Percentiles rank a stretch among this genome's conserved stretches.
Evolutionary conservation across 2,329 filamentous ascomycete genomes (phyloP).

Genomic region (Alternaria ventricosa): DNA sequence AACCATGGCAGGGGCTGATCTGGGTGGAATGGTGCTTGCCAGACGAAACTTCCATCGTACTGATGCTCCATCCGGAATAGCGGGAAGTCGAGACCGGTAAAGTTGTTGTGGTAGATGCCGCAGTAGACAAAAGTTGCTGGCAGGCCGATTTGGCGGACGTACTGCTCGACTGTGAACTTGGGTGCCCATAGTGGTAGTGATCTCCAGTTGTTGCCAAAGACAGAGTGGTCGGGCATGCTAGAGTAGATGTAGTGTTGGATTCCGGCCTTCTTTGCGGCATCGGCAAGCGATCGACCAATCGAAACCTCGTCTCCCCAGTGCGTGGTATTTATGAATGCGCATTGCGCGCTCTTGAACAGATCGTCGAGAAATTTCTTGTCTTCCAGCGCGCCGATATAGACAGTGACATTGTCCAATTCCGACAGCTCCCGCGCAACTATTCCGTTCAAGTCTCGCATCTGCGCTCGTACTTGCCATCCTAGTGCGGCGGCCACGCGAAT

Average conservation of each 20-base stretch:
- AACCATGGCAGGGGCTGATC: constrained; percentile 91
- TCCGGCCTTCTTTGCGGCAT: constrained; percentile 83
- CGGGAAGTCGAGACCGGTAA: constrained; percentile 89
- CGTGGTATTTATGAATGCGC: constrained; percentile 97
- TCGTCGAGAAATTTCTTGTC: constrained; percentile 78
- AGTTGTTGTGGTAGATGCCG: constrained; percentile 99
- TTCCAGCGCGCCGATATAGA: constrained; percentile 69
- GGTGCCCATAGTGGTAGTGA: constrained; percentile 88
- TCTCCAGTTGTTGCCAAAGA: constrained; percentile 78
- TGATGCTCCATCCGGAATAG: constrained; percentile 94
- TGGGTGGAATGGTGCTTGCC: constrained; percentile 93
- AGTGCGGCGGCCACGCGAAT: constrained; percentile 93
- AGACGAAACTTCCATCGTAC: constrained; percentile 82
- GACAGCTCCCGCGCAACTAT: constrained; percentile 88
- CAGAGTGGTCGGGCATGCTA: constrained; percentile 93
- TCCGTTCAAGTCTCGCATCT: constrained; percentile 85
- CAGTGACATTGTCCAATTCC: constrained; percentile 79
- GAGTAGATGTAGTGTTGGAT: constrained; percentile 95
- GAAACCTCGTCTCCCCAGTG: constrained; percentile 94
- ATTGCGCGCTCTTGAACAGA: constrained; percentile 81
- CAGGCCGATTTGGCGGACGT: constrained; percentile 80
- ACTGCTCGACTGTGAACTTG: constrained; percentile 92
- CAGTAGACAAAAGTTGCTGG: constrained; percentile 94
- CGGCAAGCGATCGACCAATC: constrained; percentile 86
- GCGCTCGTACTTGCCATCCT: constrained; percentile 90